Evolutionary conservation across 768 basidiomycete species (phyloP), one percentile per base, ranked within the genome.

Genomic region (Boletus fagicola): DNA sequence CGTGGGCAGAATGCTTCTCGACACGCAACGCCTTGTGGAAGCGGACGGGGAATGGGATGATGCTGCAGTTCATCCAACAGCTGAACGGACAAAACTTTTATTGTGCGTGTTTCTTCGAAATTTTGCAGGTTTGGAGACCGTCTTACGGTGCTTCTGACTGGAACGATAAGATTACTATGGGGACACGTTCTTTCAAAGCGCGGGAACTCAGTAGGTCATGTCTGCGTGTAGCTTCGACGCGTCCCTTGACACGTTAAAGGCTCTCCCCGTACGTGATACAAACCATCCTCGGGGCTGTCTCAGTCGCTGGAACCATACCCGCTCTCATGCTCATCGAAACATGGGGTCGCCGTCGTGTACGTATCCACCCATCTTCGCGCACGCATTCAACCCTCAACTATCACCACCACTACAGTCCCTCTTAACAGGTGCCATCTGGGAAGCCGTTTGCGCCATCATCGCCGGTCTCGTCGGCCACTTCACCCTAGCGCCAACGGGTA

Each of bases 381-480:
- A 28, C 13, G 10, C 16, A 49, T 16, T 24, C 6, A 30, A 30
- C 7, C 16, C 15, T 18, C 13, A 9, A 45, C 18, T 1, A 6
- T 15, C 8, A 20, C 8, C 12, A 5, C 16, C 47, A 33, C n/a
- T 26, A 13, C 39, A 42, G 56, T 51, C 52, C 42, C 42, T 58
- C 43, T 36, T 51, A 1, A 55, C 51, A 30, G 88, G 88, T 5
- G 80, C 87, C 10, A 44, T 82, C 18, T 68, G 82, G 28, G 80
- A 90, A 72, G 86, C 83, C 4, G 67, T 69, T 6, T 87, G 86
- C 62, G 76, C 86, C 13, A 57, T 88, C 53, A 84, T 87, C 51
- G 85, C 87, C 8, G 88, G 83, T 5, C 74, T 90, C 15, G 87
- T 85, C 52, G 89, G 88, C 1, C 86, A 90, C 71, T 84, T 78